Evolutionary conservation across 176 grass and related monocot genomes (phyloP).

Genomic region (Guadua angustifolia): DNA sequence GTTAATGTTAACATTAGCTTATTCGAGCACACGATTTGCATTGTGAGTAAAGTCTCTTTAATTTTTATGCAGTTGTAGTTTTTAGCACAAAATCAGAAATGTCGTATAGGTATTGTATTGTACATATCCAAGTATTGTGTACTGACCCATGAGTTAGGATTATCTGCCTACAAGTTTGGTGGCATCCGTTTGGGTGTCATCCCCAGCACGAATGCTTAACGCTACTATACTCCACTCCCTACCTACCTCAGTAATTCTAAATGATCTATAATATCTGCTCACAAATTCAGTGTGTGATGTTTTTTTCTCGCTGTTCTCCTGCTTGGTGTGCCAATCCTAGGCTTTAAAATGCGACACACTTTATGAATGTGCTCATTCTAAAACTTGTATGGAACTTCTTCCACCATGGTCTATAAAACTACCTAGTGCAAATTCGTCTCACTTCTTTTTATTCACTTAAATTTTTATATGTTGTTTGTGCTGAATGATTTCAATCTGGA

Average conservation of each 20-base stretch:
- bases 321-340: background rate
- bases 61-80: background rate
- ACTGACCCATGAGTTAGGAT: no score
- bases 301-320: conserved; percentile 20
- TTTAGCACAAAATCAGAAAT: background rate
- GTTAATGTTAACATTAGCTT: no score
- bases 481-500: conserved; percentile 14
- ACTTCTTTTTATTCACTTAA: background rate
- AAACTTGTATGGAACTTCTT: background rate
- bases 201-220: background rate
- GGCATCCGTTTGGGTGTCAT: conserved; percentile 11
- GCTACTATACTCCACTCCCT: background rate
- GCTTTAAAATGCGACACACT: background rate
- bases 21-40: no score
- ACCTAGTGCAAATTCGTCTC: background rate
- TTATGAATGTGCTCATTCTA: background rate
- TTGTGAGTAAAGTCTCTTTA: no score
- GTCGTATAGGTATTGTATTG: background rate
- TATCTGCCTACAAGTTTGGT: background rate
- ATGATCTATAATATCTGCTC: background rate
- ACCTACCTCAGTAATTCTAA: no score
- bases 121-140: no score
- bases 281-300: background rate
- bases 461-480: background rate
- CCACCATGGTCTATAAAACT: background rate